Evolutionary conservation across 495 filamentous ascomycete species (phyloP).

Genomic region (Daldinia bambusicola): DNA sequence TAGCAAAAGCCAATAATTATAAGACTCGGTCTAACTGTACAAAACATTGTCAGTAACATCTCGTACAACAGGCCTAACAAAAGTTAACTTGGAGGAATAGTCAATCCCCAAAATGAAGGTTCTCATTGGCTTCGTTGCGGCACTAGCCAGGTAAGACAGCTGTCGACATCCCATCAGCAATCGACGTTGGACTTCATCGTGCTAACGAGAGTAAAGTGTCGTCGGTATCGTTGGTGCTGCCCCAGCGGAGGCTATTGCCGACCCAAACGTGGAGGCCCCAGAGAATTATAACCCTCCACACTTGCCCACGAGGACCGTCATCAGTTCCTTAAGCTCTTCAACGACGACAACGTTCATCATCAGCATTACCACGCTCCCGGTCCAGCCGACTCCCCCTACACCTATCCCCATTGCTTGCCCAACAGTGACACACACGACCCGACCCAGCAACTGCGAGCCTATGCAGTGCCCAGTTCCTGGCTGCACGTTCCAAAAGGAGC

Average conservation of each 20-base stretch:
- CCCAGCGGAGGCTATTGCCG: not conserved
- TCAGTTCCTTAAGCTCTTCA: conserved; percentile 13
- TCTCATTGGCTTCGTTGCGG: conserved; percentile 25
- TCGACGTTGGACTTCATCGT: not conserved
- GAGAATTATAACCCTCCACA: conserved; percentile 16
- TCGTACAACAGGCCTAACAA: not conserved
- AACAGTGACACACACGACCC: conserved; percentile 53
- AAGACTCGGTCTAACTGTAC: conserved; percentile 9
- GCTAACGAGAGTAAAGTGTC: conserved; percentile 19
- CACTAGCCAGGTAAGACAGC: conserved; percentile 38
- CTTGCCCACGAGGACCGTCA: not conserved
- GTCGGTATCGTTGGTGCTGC: conserved; percentile 16
- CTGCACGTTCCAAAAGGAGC: conserved; percentile 47
- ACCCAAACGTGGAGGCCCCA: not conserved
- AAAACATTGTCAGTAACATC: conserved; percentile 21
- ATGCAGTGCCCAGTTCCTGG: conserved; percentile 56
- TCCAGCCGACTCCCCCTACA: conserved; percentile 29
- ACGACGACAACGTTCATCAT: conserved; percentile 41
- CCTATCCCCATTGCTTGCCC: conserved; percentile 45
- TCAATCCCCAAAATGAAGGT: conserved; percentile 38
- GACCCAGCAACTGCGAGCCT: conserved; percentile 51
- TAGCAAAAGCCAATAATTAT: conserved; percentile 5
- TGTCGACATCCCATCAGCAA: not conserved
- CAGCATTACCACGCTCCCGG: conserved; percentile 45
- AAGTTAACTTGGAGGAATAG: conserved; percentile 18